Conservation (phyloP, 2,329 filamentous ascomycete genomes). For the Neofusicoccum ribis region DNA sequence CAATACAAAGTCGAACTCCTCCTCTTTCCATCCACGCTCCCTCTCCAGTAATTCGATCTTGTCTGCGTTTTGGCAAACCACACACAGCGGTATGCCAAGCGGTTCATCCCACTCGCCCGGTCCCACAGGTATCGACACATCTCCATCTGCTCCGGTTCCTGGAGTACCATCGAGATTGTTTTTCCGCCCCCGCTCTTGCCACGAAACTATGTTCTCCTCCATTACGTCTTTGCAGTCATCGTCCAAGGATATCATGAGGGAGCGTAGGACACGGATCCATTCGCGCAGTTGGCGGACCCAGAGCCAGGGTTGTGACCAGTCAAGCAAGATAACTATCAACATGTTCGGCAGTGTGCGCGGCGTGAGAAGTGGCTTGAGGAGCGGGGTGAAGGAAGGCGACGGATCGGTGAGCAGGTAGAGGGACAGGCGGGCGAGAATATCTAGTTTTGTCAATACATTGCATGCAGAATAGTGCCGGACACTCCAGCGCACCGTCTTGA, state of each 20-base stretch:
- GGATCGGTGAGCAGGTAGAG: constrained; percentile 86
- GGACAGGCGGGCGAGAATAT: constrained; percentile 85
- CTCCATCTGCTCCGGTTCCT: constrained; percentile 40
- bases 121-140: constrained; percentile 74
- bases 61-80: constrained; percentile 95
- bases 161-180: constrained; percentile 18
- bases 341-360: constrained; percentile 82
- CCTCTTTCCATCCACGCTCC: constrained; percentile 90
- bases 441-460: constrained; percentile 46
- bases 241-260: constrained; percentile 72
- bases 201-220: constrained; percentile 80
- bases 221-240: constrained; percentile 77
- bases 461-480: background rate
- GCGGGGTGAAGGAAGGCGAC: constrained; percentile 76
- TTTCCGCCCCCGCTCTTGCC: constrained; percentile 60
- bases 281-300: constrained; percentile 87
- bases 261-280: constrained; percentile 83
- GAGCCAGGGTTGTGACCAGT: constrained; percentile 91
- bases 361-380: constrained; percentile 81
- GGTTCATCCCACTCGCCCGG: constrained; percentile 93
- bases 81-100: constrained; percentile 80
- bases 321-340: constrained; percentile 83
- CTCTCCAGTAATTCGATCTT: constrained; percentile 89
- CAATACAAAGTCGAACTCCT: constrained; percentile 92
- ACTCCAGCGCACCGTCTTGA: constrained; percentile 68